A percentile compares a stretch with the other conserved stretches of the same genome.
These are phyloP conservation scores for Rhizopogon parksii DNA, from an alignment of 1,284 basidiomycete species.

Conservation along the genomic window DNA sequence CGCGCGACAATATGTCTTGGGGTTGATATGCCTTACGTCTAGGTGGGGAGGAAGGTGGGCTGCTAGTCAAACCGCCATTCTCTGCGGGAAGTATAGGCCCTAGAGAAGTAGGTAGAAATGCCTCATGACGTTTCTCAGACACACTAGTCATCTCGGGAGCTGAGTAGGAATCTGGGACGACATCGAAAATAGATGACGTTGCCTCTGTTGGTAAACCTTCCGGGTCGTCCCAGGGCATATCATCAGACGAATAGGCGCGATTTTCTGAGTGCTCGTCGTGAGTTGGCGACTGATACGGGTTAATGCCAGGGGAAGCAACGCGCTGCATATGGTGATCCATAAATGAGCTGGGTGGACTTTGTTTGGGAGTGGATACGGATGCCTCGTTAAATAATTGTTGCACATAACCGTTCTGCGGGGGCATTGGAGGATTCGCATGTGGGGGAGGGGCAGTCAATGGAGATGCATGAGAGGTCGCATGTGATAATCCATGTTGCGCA, in stretches of 20 bases:
- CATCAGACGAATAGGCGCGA: conserved; percentile 8
- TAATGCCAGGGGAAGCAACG: background rate
- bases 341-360: background rate
- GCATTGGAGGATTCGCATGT: background rate
- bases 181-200: background rate
- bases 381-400: conserved; percentile 1
- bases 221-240: conserved; percentile 13
- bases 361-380: conserved; percentile 5
- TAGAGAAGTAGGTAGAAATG: background rate
- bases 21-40: conserved; percentile 4
- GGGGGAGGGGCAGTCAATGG: background rate
- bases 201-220: conserved; percentile 7
- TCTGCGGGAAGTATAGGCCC: background rate
- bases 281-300: background rate
- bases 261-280: conserved; percentile 4
- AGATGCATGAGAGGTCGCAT: background rate
- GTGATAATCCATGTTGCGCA: background rate
- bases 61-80: background rate
- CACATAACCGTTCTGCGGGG: background rate
- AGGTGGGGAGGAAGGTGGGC: conserved; percentile 2
- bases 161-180: background rate
- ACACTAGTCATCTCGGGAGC: background rate
- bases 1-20: conserved; percentile 2
- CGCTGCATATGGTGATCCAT: background rate
- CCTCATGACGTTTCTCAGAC: too few species aligned